phyloP scores from a whole-genome alignment of 2,329 filamentous ascomycete genomes.

The Capronia coronata region DNA sequence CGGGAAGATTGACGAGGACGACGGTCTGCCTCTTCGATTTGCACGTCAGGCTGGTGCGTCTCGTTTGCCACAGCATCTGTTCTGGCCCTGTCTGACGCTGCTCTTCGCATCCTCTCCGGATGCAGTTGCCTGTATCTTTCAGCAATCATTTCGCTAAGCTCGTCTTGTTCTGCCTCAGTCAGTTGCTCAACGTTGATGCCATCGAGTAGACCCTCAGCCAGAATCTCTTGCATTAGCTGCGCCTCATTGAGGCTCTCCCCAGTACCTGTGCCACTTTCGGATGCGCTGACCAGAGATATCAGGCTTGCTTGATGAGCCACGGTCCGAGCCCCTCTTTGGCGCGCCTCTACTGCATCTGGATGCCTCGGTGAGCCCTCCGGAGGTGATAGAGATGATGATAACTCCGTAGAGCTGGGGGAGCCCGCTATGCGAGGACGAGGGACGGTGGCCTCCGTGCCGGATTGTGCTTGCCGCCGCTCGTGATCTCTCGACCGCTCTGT shows the following conservation, averaged over 20 bases:
- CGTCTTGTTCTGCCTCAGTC: constrained; percentile 75
- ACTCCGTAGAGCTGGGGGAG: constrained; percentile 17
- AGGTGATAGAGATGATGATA: constrained; percentile 13
- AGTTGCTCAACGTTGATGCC: constrained; percentile 85
- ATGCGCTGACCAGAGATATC: constrained; percentile 73
- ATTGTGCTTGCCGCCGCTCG: constrained; percentile 11
- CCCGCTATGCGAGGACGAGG: constrained; percentile 26
- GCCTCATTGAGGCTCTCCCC: constrained; percentile 71
- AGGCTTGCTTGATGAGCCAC: constrained; percentile 87
- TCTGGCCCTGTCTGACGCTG: constrained; percentile 34
- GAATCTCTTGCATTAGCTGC: constrained; percentile 82
- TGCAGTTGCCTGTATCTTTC: constrained; percentile 78
- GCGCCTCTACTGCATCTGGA: constrained; percentile 31
- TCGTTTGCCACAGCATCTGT: constrained; percentile 27
- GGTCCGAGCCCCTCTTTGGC: constrained; percentile 45
- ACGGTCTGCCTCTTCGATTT: constrained; percentile 36
- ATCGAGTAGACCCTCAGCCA: constrained; percentile 79
- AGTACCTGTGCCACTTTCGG: constrained; percentile 44
- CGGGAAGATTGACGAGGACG: constrained; percentile 32
- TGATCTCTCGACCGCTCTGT: constrained; percentile 31
- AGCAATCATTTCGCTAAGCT: constrained; percentile 82
- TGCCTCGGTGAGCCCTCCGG: constrained; percentile 24
- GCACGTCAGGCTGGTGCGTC: constrained; percentile 35
- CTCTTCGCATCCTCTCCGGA: constrained; percentile 46
- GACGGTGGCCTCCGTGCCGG: constrained; percentile 6